A percentile compares a stretch with the other conserved stretches of the same genome.
phyloP scores from a whole-genome alignment of 768 basidiomycete species.

The Tylopilus sp. region DNA sequence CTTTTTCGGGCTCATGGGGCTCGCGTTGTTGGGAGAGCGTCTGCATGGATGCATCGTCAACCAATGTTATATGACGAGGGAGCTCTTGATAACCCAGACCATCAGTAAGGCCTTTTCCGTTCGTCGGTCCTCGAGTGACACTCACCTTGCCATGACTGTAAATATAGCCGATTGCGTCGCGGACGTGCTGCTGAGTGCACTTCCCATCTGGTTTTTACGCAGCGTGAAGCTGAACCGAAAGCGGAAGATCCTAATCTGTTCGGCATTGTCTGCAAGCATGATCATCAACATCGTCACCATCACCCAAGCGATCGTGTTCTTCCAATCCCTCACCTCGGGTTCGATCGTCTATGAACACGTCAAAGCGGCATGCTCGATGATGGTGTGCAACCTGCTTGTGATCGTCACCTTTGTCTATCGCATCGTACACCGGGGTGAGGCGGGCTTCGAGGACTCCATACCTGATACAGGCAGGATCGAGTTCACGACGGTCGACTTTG shows the following conservation, averaged over 20 bases:
- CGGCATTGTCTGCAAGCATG: conserved; percentile 20
- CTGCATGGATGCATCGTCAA: too few relatives aligned
- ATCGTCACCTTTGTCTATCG: conserved; percentile 22
- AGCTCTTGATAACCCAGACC: conserved; percentile 13
- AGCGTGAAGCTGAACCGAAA: conserved; percentile 12
- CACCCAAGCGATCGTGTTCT: conserved; percentile 6
- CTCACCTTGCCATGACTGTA: background rate
- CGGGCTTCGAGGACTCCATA: background rate
- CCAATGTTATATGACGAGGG: background rate
- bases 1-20: too few relatives aligned
- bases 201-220: conserved; percentile 19
- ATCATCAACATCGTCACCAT: conserved; percentile 22
- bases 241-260: conserved; percentile 17
- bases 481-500: conserved; percentile 16
- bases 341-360: conserved; percentile 22
- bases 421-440: background rate
- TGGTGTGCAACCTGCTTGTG: conserved; percentile 25
- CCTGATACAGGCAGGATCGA: background rate
- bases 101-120: conserved; percentile 18
- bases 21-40: too few relatives aligned
- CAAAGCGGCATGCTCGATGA: conserved; percentile 16
- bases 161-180: conserved; percentile 15
- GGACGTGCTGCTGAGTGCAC: background rate
- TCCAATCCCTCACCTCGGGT: background rate
- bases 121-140: too few relatives aligned